Evolutionary conservation across 2,329 filamentous ascomycete genomes (phyloP), one percentile per base, ranked within the genome.

Genomic region (Zymoseptoria passerinii): DNA sequence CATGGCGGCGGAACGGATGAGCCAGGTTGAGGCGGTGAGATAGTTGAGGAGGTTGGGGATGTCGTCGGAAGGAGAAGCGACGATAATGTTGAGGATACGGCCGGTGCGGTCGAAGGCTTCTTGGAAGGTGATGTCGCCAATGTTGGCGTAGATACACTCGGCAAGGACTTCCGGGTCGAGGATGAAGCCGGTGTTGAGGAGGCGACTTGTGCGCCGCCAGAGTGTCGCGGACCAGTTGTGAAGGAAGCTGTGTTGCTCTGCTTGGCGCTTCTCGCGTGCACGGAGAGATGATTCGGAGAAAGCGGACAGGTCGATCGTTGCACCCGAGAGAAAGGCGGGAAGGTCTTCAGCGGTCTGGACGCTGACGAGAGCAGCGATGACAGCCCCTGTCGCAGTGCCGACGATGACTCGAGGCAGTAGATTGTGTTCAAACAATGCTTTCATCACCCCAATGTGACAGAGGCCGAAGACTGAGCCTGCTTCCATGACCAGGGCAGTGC

Each of bases 381-480:
- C 77, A 8, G 92, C 92, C 13, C 92, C 92, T 0, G 90, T 95
- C 3, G 88, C 92, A 1, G 90, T 95, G 8, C 92, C 92, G 0
- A 90, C 90, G 66, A 97, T 92, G 66, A 96, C 95, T 50, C 90
- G 83, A 3, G 94, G 92, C 2, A 96, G 79, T 10, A 95, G 78
- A 7, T 83, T 82, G 3, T 83, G 80, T 68, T 94, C 85, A 71
- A 86, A 91, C 2, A 96, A 78, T 3, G 87, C 82, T 72, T 95
- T 95, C 56, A 95, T 77, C 2, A 96, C 90, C 1, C 91, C 91
- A 56, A 95, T 88, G 71, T 96, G 91, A 60, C 89, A 89, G 89
- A 96, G 95, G 48, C 91, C 91, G 74, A 95, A 90, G 0, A 91
- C 94, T 1, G 88, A 90, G 1, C 91, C 91, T 7, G 91, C 91